phyloP scores from a whole-genome alignment of 148 eudicot genomes.

The Rhododendron ovatum region DNA sequence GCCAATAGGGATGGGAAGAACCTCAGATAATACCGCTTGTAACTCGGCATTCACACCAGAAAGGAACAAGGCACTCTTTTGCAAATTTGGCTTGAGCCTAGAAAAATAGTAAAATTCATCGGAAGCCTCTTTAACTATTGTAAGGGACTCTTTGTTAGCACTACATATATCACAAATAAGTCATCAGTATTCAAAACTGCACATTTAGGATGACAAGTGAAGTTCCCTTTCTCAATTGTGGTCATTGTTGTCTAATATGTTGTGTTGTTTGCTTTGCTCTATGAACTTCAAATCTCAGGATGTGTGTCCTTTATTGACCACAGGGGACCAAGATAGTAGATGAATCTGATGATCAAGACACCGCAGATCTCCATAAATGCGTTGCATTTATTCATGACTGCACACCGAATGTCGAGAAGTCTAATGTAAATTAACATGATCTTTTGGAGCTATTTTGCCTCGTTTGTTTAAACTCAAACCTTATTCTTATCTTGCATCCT shows the following conservation, averaged over 20 bases:
- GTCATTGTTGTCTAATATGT: background rate
- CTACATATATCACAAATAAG: background rate
- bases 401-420: constrained; percentile 42
- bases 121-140: background rate
- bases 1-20: background rate
- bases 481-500: constrained; percentile 8
- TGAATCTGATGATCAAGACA: constrained; percentile 87
- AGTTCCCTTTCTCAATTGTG: background rate
- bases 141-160: background rate
- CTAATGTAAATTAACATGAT: constrained; percentile 36
- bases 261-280: background rate
- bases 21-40: background rate
- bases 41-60: background rate
- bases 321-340: constrained; percentile 73
- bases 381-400: constrained; percentile 47
- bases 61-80: background rate
- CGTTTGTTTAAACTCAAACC: background rate
- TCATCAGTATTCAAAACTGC: background rate
- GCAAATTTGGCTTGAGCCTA: background rate
- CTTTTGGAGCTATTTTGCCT: background rate
- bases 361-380: constrained; percentile 91
- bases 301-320: constrained; percentile 8
- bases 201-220: background rate
- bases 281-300: background rate
- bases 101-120: background rate